phyloP scores from a whole-genome alignment of 148 eudicot species.

The Cornus kousa region DNA sequence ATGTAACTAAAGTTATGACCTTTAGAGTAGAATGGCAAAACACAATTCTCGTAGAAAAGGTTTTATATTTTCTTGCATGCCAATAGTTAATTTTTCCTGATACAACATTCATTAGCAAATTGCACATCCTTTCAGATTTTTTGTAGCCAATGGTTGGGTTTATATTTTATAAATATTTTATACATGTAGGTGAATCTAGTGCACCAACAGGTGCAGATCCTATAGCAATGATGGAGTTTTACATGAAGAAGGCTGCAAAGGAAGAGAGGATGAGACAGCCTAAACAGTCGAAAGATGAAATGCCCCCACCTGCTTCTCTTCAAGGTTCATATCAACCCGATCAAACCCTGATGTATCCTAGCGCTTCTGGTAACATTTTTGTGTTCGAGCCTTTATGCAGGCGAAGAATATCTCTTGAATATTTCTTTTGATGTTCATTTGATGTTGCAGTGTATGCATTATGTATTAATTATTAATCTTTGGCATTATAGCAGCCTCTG shows the following conservation, averaged over 20 bases:
- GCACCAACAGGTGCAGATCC: conserved; percentile 69
- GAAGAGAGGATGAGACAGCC: conserved; percentile 82
- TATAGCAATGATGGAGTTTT: conserved; percentile 94
- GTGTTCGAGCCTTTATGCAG: background rate
- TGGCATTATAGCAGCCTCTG: conserved; percentile 30
- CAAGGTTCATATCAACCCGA: conserved; percentile 44
- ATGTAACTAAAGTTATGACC: no score
- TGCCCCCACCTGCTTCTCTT: conserved; percentile 97
- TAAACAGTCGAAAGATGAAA: conserved; percentile 86
- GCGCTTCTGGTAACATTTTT: conserved; percentile 2
- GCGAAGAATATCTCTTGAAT: background rate
- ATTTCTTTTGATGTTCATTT: background rate
- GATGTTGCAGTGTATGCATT: background rate
- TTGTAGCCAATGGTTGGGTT: background rate
- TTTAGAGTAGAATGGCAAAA: no score
- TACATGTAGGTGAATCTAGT: conserved; percentile 53
- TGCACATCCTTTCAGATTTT: background rate
- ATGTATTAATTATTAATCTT: background rate
- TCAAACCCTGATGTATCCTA: background rate
- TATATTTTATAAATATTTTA: background rate
- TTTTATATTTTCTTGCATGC: no score
- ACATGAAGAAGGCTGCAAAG: conserved; percentile 86
- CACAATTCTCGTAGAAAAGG: no score
- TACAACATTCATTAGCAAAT: background rate
- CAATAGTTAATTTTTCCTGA: background rate